A percentile compares a stretch with the other conserved stretches of the same genome.
Evolutionary conservation across 2,329 filamentous ascomycete genomes (phyloP).

Genomic region (Aspergillus caelatus): DNA sequence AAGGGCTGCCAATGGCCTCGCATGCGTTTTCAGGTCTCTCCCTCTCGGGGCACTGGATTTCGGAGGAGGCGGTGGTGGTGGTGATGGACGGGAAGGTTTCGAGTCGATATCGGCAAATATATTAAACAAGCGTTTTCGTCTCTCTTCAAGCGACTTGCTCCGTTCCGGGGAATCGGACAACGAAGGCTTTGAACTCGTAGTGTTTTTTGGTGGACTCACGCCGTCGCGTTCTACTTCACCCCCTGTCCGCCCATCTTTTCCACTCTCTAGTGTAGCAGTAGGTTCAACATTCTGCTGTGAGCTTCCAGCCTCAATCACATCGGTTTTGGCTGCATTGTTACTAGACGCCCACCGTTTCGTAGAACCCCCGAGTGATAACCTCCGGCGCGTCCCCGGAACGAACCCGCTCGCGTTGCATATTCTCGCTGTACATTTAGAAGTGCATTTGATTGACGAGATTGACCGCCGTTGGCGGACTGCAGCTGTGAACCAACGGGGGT

Average conservation of each 20-base stretch:
- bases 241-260: neutral
- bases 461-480: slow-evolving; percentile 25
- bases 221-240: neutral
- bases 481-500: slow-evolving; percentile 45
- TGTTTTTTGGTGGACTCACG: neutral
- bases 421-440: slow-evolving; percentile 4
- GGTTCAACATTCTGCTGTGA: neutral
- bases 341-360: slow-evolving; percentile 30
- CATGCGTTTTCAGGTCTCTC: slow-evolving; percentile 1
- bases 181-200: neutral
- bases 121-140: slow-evolving; percentile 8
- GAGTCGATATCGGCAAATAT: slow-evolving; percentile 14
- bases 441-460: slow-evolving; percentile 19
- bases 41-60: neutral
- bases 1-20: neutral
- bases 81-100: neutral
- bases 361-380: slow-evolving; percentile 13
- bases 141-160: neutral
- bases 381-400: slow-evolving; percentile 1
- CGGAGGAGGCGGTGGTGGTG: neutral
- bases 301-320: neutral
- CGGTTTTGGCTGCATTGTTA: neutral
- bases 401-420: neutral
- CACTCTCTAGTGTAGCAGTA: neutral
- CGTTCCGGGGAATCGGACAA: neutral